Percentiles rank a stretch among this genome's conserved stretches.
Conservation (phyloP, 441 rosid genomes). For the Omphalea diandra region DNA sequence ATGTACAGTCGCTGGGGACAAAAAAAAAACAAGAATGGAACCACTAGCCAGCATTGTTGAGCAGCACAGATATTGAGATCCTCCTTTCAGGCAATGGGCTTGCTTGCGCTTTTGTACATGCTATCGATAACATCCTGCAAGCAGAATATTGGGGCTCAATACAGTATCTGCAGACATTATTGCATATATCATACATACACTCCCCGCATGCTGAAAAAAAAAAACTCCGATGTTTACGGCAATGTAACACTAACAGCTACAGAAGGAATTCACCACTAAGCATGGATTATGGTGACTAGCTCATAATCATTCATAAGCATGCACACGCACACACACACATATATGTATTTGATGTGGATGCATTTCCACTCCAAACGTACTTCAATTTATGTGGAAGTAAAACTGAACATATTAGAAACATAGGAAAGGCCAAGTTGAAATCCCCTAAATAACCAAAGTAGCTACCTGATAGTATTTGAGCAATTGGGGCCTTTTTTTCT, state of each 20-base stretch:
- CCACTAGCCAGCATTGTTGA: not conserved
- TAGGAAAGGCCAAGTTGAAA: not conserved
- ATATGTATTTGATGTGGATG: not conserved
- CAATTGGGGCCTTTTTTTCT: constrained; percentile 94
- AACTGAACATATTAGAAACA: no score
- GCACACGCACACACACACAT: not conserved
- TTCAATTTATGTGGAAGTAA: not conserved
- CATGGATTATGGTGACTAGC: not conserved
- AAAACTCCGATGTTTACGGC: not conserved
- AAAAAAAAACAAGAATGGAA: not conserved
- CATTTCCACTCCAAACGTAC: not conserved
- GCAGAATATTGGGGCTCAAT: constrained; percentile 4
- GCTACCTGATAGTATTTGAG: constrained; percentile 81
- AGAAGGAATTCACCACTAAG: not conserved
- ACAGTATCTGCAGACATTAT: not conserved
- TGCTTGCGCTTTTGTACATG: constrained; percentile 63
- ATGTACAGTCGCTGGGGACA: constrained; percentile 23
- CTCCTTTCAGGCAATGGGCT: constrained; percentile 35
- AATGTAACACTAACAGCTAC: not conserved
- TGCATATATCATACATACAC: no score
- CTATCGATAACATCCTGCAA: constrained; percentile 58
- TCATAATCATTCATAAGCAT: not conserved
- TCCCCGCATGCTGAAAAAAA: not conserved
- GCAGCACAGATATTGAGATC: not conserved
- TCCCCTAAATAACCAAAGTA: not conserved